Percentiles rank a stretch among this genome's conserved stretches.
phyloP scores from a whole-genome alignment of 371 early-diverging fungal species.

The Circinella umbellata region DNA sequence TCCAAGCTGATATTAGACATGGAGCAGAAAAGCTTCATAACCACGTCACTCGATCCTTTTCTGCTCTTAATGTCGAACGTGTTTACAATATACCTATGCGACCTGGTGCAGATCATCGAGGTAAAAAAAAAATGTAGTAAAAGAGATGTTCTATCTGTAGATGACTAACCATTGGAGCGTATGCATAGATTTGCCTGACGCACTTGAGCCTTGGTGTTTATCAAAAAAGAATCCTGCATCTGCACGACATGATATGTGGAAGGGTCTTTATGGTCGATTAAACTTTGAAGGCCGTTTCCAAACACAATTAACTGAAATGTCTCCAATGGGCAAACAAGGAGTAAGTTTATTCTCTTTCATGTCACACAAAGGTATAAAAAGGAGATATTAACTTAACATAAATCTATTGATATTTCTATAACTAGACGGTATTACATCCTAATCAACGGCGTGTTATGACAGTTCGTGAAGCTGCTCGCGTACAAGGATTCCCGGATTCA shows the following conservation, averaged over 20 bases:
- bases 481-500: conserved; percentile 69
- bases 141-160: not conserved
- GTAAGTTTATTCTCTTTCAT: conserved; percentile 18
- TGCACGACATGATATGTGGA: conserved; percentile 57
- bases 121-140: conserved; percentile 14
- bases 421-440: conserved; percentile 59
- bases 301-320: conserved; percentile 57
- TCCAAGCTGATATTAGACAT: conserved; percentile 48
- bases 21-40: conserved; percentile 35
- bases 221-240: conserved; percentile 50
- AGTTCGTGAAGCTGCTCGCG: conserved; percentile 65
- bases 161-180: not conserved
- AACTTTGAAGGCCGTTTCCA: conserved; percentile 54
- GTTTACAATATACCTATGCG: conserved; percentile 48
- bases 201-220: conserved; percentile 58
- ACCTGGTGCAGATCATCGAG: conserved; percentile 55
- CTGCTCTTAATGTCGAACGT: conserved; percentile 46
- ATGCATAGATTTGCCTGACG: conserved; percentile 44
- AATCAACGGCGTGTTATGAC: conserved; percentile 58
- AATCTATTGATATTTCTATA: no score
- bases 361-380: no score
- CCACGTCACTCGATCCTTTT: conserved; percentile 52
- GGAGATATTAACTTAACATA: no score
- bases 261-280: conserved; percentile 58
- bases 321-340: conserved; percentile 63